A percentile compares a stretch with the other conserved stretches of the same genome.
Evolutionary conservation across 768 basidiomycete genomes (phyloP).

Genomic region (Mycena epipterygia): DNA sequence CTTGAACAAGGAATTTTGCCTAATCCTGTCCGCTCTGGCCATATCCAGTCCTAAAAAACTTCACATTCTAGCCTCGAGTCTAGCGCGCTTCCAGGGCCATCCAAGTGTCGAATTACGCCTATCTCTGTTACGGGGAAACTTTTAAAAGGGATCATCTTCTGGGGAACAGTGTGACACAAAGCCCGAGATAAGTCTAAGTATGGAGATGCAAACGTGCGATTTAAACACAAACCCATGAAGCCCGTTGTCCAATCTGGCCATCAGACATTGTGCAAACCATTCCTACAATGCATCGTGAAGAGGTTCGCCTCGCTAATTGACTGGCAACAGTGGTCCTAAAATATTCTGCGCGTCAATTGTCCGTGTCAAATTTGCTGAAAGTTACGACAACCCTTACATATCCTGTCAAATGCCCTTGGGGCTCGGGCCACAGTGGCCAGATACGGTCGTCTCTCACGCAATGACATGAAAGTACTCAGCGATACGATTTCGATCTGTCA

Average conservation of each 20-base stretch:
- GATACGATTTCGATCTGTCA: constrained; percentile 14
- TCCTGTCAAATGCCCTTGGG: not conserved
- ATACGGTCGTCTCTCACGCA: constrained; percentile 21
- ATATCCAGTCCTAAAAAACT: not conserved
- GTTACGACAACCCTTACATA: constrained; percentile 20
- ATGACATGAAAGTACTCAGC: constrained; percentile 7
- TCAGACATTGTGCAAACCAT: not conserved
- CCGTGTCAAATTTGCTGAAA: not conserved
- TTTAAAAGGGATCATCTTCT: not conserved
- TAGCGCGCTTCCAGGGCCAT: not conserved
- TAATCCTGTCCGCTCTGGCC: not conserved
- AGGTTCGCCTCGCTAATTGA: too few species aligned
- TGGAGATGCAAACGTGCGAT: constrained; percentile 15
- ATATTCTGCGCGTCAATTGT: not conserved
- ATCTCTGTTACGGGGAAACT: constrained; percentile 1
- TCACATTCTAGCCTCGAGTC: not conserved
- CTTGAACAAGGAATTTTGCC: not conserved
- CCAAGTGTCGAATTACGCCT: not conserved
- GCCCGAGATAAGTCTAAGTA: constrained; percentile 9
- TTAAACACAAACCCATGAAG: too few species aligned
- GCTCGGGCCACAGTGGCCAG: constrained; percentile 7
- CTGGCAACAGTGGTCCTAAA: too few species aligned
- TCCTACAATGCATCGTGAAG: too few species aligned
- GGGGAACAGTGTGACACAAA: too few species aligned
- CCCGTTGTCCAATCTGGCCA: too few species aligned